phyloP scores from a whole-genome alignment of 2,329 filamentous ascomycete genomes.

The Phyllosticta paracitricarpa region DNA sequence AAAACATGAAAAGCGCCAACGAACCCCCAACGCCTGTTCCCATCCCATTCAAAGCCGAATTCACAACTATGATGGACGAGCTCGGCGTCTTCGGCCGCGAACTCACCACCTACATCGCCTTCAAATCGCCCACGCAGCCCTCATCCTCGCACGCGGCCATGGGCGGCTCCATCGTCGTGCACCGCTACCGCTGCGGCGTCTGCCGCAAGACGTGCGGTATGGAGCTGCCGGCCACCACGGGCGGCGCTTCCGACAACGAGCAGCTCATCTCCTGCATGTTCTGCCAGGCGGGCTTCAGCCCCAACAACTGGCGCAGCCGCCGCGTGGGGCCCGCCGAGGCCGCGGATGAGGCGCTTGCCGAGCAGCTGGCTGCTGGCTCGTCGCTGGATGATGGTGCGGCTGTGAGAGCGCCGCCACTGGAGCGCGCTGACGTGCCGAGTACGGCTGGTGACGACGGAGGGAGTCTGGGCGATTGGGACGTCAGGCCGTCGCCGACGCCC shows the following conservation, averaged over 20 bases:
- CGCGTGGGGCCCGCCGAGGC: not conserved
- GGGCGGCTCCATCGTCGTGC: not conserved
- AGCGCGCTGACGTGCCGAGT: not conserved
- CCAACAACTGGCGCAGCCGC: not conserved
- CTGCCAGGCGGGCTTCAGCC: conserved; percentile 1
- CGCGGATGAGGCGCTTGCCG: not conserved
- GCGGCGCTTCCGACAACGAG: not conserved
- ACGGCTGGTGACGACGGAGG: not conserved
- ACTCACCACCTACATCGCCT: not conserved
- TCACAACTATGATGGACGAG: conserved; percentile 7
- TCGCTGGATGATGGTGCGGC: not conserved
- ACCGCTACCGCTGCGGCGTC: conserved; percentile 2
- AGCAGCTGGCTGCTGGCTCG: not conserved
- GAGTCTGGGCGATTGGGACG: not conserved
- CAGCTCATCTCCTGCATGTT: conserved; percentile 4
- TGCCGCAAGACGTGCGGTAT: not conserved
- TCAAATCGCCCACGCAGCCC: not conserved
- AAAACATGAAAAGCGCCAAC: not conserved
- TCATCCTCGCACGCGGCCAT: not conserved
- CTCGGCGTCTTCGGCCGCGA: conserved; percentile 7
- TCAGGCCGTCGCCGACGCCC: not conserved
- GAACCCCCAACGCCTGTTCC: not conserved
- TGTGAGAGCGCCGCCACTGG: not conserved
- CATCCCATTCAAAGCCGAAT: not conserved
- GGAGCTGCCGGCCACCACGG: not conserved